Evolutionary conservation across 2,329 filamentous ascomycete genomes (phyloP), one percentile per base, ranked within the genome.

Genomic region (Beauveria varroae): DNA sequence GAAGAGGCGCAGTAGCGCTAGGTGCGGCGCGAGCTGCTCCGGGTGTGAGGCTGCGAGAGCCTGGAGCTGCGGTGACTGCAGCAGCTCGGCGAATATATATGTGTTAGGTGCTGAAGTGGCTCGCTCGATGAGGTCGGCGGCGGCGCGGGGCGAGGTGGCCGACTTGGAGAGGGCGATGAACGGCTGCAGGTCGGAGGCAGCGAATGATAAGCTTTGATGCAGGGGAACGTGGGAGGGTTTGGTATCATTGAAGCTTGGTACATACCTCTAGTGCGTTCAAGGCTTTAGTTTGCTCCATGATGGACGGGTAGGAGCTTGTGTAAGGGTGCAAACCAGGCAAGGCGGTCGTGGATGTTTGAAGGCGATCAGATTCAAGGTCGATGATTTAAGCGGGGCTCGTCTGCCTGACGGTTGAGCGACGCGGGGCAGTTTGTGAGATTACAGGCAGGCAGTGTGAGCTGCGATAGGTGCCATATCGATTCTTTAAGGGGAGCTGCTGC

Each of bases 81-180:
- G 86, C n/a, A 99, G 87, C 77, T 98, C 93, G 67, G 90, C 86
- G 78, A 99, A 99, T 76, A 98, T 83, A 74, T 88, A 99, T 66
- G 93, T 96, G 74, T 92, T 90, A 30, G 90, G 86, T 61, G 87
- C 87, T n/a, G 91, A 92, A 56, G 92, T 98, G 64, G 93, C 95
- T 75, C 92, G 90, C 50, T 82, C 86, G 72, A 98, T 84, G 59
- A 98, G 85, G 72, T 96, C 92, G 70, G 90, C 88, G 47, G 93
- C 89, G 62, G 92, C 91, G 67, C 90, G 88, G 46, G 91, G 88
- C 12, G 92, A 91, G 7, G 86, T 90, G 64, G 91, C 91, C 12
- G 91, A 90, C 72, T 93, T 95, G 70, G 89, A 89, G 65, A 97
- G 89, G 57, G 89, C 89, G 63, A 99, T 79, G 78, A 93, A 98